phyloP scores from a whole-genome alignment of 306 rosid species.

The Trifolium fragiferum region DNA sequence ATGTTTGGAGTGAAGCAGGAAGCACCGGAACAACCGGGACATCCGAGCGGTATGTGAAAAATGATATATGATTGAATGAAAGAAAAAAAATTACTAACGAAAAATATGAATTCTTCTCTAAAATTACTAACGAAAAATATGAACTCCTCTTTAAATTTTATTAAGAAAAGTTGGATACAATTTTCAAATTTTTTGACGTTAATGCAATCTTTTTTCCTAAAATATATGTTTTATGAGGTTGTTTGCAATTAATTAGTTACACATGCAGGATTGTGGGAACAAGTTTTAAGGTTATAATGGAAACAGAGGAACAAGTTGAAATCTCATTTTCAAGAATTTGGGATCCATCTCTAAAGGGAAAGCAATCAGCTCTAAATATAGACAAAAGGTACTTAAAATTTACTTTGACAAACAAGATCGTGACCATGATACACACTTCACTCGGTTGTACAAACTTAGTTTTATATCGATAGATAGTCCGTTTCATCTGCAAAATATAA shows the following conservation, averaged over 20 bases:
- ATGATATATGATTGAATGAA: background rate
- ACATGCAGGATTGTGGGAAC: constrained; percentile 70
- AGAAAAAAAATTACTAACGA: background rate
- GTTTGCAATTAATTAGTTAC: background rate
- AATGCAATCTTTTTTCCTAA: background rate
- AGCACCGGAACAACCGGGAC: constrained; percentile 66
- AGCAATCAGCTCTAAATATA: constrained; percentile 73
- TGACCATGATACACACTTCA: too few relatives aligned
- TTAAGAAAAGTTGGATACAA: too few relatives aligned
- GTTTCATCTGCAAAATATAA: too few relatives aligned
- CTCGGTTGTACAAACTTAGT: too few relatives aligned
- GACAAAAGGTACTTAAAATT: constrained; percentile 65
- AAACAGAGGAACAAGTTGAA: constrained; percentile 78
- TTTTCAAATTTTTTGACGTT: background rate
- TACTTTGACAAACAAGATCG: too few relatives aligned
- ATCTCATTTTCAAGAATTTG: constrained; percentile 77
- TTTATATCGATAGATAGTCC: too few relatives aligned
- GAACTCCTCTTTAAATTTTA: too few relatives aligned
- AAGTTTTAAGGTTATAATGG: constrained; percentile 51
- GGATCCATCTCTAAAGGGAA: constrained; percentile 76
- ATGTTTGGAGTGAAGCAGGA: constrained; percentile 90
- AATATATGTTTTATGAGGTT: background rate
- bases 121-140: too few relatives aligned
- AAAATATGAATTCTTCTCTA: background rate
- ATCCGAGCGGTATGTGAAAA: constrained; percentile 64